Evolutionary conservation across 129 eudicot genomes (phyloP).

Genomic region (sunflower (Helianthus annuus)): HanXRQr2.0-SUNRISE NC_035433.2:122238669-122239168

Average conservation of each 20-base stretch:
- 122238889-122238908: slow-evolving; percentile 75
- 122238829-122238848: slow-evolving; percentile 85
- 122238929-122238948: background rate
- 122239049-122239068: no score
- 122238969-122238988: no score
- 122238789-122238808: slow-evolving; percentile 58
- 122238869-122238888: slow-evolving; percentile 73
- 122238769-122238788: slow-evolving; percentile 53
- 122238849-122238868: slow-evolving; percentile 83
- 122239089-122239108: no score
- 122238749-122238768: slow-evolving; percentile 40
- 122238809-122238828: slow-evolving; percentile 69
- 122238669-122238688: slow-evolving; percentile 94
- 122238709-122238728: slow-evolving; percentile 96
- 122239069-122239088: no score
- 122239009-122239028: no score
- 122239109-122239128: no score
- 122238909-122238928: slow-evolving; percentile 44
- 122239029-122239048: no score
- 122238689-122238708: slow-evolving; percentile 80
- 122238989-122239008: no score
- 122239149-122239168: no score
- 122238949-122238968: no score
- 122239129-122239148: background rate
- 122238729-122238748: slow-evolving; percentile 84